phyloP scores from a whole-genome alignment of 495 filamentous ascomycete species.

The Ramalina intermedia region DNA sequence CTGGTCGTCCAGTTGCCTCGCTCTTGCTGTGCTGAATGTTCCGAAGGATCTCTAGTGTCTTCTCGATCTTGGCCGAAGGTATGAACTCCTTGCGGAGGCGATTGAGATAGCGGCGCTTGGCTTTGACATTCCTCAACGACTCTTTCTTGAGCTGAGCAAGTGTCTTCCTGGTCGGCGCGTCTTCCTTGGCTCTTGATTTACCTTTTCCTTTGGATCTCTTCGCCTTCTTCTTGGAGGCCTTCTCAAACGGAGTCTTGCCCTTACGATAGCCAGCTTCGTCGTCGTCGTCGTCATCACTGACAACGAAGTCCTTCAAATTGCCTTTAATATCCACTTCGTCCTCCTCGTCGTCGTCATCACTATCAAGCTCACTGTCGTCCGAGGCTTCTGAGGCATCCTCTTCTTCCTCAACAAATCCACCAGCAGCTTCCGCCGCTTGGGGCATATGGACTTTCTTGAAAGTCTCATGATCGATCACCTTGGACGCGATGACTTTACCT shows the following conservation, averaged over 20 bases:
- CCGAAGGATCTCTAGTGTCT: slow-evolving; percentile 55
- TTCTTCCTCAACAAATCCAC: slow-evolving; percentile 25
- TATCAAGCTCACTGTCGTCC: slow-evolving; percentile 22
- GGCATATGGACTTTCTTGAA: slow-evolving; percentile 67
- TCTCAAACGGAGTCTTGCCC: slow-evolving; percentile 11
- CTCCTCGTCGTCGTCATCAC: slow-evolving; percentile 22
- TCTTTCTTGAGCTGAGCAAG: slow-evolving; percentile 55
- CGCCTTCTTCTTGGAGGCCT: slow-evolving; percentile 13
- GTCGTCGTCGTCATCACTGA: slow-evolving; percentile 30
- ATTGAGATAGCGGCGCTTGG: slow-evolving; percentile 52
- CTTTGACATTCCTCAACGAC: slow-evolving; percentile 41
- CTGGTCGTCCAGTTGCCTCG: slow-evolving; percentile 15
- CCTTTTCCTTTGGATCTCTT: slow-evolving; percentile 27
- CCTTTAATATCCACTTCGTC: slow-evolving; percentile 30
- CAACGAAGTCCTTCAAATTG: slow-evolving; percentile 44
- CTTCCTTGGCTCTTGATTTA: slow-evolving; percentile 29
- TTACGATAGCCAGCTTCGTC: slow-evolving; percentile 21
- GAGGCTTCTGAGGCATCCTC: slow-evolving; percentile 26
- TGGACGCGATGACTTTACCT: slow-evolving; percentile 43
- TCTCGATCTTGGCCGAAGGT: slow-evolving; percentile 65
- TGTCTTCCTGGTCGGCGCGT: slow-evolving; percentile 28
- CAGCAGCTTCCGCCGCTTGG: slow-evolving; percentile 21
- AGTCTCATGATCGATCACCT: slow-evolving; percentile 54
- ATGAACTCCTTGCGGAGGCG: slow-evolving; percentile 51
- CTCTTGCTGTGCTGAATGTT: slow-evolving; percentile 24